Evolutionary conservation across 2,329 filamentous ascomycete genomes (phyloP).

Genomic region (Colletotrichum navitas): DNA sequence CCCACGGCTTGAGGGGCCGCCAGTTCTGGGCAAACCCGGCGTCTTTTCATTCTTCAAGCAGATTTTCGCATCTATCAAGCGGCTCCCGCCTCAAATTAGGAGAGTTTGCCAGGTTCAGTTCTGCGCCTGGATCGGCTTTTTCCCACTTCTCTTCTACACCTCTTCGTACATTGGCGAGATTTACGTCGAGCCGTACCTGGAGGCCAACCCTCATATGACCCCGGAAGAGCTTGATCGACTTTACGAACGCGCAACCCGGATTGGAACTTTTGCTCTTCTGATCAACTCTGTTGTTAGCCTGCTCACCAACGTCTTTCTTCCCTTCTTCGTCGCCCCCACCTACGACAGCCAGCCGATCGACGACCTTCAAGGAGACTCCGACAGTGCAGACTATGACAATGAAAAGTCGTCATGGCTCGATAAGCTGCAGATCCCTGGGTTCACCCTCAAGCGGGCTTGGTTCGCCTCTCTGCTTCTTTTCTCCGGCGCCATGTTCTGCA

Average conservation of each 20-base stretch:
- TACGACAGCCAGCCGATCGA: slow-evolving; percentile 66
- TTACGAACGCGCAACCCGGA: slow-evolving; percentile 87
- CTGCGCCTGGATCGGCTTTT: slow-evolving; percentile 95
- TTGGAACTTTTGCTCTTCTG: slow-evolving; percentile 90
- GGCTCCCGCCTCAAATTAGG: slow-evolving; percentile 84
- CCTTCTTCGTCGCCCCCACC: slow-evolving; percentile 86
- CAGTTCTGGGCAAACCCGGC: slow-evolving; percentile 70
- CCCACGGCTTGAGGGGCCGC: slow-evolving; percentile 77
- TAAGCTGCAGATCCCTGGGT: slow-evolving; percentile 79
- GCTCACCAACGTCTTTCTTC: slow-evolving; percentile 83
- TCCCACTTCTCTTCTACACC: slow-evolving; percentile 94
- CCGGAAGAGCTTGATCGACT: slow-evolving; percentile 80
- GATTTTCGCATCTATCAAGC: slow-evolving; percentile 80
- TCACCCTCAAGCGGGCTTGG: slow-evolving; percentile 92
- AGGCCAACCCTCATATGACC: slow-evolving; percentile 81
- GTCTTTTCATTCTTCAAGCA: slow-evolving; percentile 83
- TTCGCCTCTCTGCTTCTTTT: slow-evolving; percentile 88
- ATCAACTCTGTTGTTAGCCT: slow-evolving; percentile 91
- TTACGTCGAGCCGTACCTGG: slow-evolving; percentile 86
- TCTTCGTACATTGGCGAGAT: slow-evolving; percentile 95
- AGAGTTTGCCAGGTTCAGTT: slow-evolving; percentile 87
- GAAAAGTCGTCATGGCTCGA: slow-evolving; percentile 63
- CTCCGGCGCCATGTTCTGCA: slow-evolving; percentile 82
- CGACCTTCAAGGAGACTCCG: slow-evolving; percentile 50
- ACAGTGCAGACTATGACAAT: slow-evolving; percentile 49